A percentile compares a stretch with the other conserved stretches of the same genome.
Evolutionary conservation across 495 filamentous ascomycete species (phyloP).

Genomic region (Letharia lupina): DNA sequence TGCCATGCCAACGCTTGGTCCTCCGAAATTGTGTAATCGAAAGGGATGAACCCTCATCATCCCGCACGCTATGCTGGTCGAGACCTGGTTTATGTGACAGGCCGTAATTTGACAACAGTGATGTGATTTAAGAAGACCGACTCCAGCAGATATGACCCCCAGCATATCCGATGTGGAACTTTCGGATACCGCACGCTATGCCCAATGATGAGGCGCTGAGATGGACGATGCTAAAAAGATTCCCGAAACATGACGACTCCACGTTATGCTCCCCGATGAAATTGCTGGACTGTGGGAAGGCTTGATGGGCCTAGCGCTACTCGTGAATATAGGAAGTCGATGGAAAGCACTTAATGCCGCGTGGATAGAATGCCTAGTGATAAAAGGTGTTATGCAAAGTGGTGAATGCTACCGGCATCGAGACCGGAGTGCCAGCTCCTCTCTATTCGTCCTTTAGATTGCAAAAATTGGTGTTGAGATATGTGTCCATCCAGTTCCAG

Average conservation of each 20-base stretch:
- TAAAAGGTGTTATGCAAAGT: neutral
- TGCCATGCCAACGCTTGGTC: neutral
- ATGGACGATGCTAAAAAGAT: neutral
- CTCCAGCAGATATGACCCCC: neutral
- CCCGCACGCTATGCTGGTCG: neutral
- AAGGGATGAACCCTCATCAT: neutral
- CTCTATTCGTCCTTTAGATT: conserved; percentile 41
- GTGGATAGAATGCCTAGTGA: neutral
- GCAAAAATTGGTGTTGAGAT: conserved; percentile 43
- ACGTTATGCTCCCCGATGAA: neutral
- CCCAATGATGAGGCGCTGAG: neutral
- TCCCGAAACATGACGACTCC: neutral
- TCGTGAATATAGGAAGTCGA: neutral
- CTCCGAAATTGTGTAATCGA: neutral
- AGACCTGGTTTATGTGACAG: neutral
- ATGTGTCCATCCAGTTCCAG: conserved; percentile 41
- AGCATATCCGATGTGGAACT: neutral
- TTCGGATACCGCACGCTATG: neutral
- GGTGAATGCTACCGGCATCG: neutral
- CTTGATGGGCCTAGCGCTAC: neutral
- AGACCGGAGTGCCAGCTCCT: neutral
- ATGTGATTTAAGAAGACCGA: neutral
- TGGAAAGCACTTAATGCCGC: too few relatives aligned
- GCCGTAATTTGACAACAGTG: neutral
- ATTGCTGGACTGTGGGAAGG: neutral